Base-by-base conservation (phyloP, 805 yeast species). In the Hanseniaspora hatyaiensis region DNA sequence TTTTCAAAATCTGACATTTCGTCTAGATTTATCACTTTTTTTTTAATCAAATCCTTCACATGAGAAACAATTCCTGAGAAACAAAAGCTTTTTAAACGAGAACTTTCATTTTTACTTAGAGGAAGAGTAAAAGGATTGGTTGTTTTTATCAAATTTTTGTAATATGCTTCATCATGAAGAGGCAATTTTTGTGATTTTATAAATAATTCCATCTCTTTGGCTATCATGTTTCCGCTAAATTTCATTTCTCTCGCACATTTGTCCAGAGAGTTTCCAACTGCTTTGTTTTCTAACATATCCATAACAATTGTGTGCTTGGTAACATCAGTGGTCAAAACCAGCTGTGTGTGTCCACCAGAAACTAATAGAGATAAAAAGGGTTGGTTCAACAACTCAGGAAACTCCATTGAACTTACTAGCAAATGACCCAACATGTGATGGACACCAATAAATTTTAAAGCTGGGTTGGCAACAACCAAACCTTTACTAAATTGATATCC, bases 381-480 rank as follows among this genome's bases (percentile, higher is more conserved):
- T 54, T 67, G 82, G 15, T 59, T 45, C 4, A 49, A 30, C 1
- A 45, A 20, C 26, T 43, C 30, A 0, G 84, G 83, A 43, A 63
- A 57, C 19, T 59, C 65, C 59, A 77, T 60, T 44, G 87, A 61
- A 1, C 87, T 78, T 0, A 84, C 69, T 24, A 92, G 61, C 4
- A 92, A 65, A 65, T 92, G 98, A 0, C 95, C 98, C 41, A 89
- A 68, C 98, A 92, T 89, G 58, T 92, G 98, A 60, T 92, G 94
- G 0, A 89, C 95, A 0, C 96, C 97, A 1, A 92, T 67, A 22
- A 46, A 39, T 19, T 46, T 46, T 3, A 45, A 19, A 15, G 29
- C 28, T 20, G 40, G 29, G 22, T 29, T 26, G 19, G 48, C 16
- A 85, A 82, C 65, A 1, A 87, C 67, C 11, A 92, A 65, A 0